These are phyloP conservation scores for Epichloe bromicola DNA, from an alignment of 2,329 filamentous ascomycete species.

Conservation along the genomic window DNA sequence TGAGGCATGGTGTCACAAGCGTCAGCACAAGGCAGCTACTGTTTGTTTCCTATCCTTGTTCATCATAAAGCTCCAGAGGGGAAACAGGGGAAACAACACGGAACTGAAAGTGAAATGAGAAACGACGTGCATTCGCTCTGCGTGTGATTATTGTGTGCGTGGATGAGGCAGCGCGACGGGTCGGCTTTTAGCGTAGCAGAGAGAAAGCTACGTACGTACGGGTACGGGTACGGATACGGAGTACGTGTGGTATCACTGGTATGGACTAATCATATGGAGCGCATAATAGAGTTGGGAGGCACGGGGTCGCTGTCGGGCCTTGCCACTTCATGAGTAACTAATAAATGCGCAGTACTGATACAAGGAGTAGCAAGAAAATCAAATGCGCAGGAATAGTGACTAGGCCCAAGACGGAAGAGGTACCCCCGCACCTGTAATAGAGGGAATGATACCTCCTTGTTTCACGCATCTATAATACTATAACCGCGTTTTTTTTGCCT, in stretches of 20 bases:
- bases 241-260: not conserved
- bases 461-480: too few species aligned
- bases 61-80: not conserved
- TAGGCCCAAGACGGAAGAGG: too few species aligned
- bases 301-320: not conserved
- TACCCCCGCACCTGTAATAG: too few species aligned
- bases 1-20: not conserved
- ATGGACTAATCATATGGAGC: too few species aligned
- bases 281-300: constrained; percentile 1
- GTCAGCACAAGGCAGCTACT: not conserved
- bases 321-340: too few species aligned
- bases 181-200: not conserved
- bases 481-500: too few species aligned
- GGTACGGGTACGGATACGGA: not conserved
- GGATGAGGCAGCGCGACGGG: not conserved
- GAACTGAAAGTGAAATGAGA: too few species aligned
- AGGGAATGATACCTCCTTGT: too few species aligned
- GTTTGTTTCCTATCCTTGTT: not conserved
- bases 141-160: not conserved
- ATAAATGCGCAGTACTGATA: too few species aligned
- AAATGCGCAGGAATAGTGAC: too few species aligned
- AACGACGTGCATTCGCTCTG: not conserved
- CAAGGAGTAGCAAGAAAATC: too few species aligned
- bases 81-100: not conserved
- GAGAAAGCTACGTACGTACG: not conserved